Conservation (phyloP, 1,284 basidiomycete genomes). For the Ustilago curta region DNA sequence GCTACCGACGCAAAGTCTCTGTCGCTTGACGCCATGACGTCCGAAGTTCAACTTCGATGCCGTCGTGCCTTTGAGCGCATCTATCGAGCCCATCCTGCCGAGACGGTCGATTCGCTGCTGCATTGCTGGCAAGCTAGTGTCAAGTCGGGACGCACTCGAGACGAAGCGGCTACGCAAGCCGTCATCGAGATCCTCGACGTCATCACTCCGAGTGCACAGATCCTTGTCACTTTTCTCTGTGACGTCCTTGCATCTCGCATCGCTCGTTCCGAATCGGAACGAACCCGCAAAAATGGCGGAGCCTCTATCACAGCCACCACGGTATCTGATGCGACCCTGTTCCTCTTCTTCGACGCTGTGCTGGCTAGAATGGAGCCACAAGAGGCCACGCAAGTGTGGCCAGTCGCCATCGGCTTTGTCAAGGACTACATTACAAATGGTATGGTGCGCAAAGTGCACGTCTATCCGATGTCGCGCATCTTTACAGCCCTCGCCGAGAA, state of each 20-base stretch:
- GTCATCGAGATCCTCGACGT: conserved; percentile 85
- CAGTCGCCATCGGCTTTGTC: conserved; percentile 76
- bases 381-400: conserved; percentile 90
- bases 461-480: conserved; percentile 84
- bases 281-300: conserved; percentile 16
- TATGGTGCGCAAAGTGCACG: conserved; percentile 71
- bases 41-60: conserved; percentile 37
- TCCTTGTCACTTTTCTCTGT: conserved; percentile 87
- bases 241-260: conserved; percentile 72
- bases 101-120: conserved; percentile 84
- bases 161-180: conserved; percentile 10
- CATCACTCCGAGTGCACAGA: conserved; percentile 86
- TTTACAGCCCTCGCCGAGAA: conserved; percentile 84
- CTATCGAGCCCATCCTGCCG: conserved; percentile 81
- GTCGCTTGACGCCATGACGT: conserved; percentile 39
- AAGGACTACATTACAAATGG: conserved; percentile 78
- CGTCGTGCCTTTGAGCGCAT: conserved; percentile 77
- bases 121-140: conserved; percentile 77
- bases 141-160: conserved; percentile 6
- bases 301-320: conserved; percentile 6
- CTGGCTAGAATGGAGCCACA: conserved; percentile 86
- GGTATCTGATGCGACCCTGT: conserved; percentile 71
- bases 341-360: conserved; percentile 89
- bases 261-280: conserved; percentile 72
- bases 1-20: conserved; percentile 39